phyloP scores from a whole-genome alignment of 306 rosid genomes.

The Inga laurina region DNA sequence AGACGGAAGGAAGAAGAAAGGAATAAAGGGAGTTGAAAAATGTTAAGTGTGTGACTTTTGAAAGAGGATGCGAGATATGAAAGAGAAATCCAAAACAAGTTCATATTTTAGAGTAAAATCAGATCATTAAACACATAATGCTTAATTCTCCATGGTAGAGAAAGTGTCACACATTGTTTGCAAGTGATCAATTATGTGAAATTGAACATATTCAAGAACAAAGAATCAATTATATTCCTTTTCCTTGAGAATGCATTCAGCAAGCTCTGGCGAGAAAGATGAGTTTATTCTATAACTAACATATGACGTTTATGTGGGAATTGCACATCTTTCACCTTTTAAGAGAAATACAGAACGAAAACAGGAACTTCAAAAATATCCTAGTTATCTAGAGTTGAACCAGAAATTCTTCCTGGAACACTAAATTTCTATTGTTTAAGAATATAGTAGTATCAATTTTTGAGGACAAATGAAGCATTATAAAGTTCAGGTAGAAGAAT shows the following conservation, averaged over 20 bases:
- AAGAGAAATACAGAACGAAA: background rate
- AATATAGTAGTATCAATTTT: constrained; percentile 13
- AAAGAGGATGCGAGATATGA: background rate
- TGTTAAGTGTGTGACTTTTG: constrained; percentile 7
- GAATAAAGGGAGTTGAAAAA: background rate
- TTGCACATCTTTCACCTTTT: too few relatives aligned
- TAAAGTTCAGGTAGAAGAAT: constrained; percentile 8
- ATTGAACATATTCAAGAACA: background rate
- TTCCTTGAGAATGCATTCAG: background rate
- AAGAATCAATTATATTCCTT: background rate
- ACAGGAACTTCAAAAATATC: background rate
- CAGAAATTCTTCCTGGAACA: constrained; percentile 6
- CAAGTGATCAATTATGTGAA: background rate
- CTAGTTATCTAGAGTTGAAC: background rate
- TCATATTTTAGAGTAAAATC: constrained; percentile 17
- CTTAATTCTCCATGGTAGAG: background rate
- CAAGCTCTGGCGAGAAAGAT: too few relatives aligned
- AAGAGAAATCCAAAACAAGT: constrained; percentile 19
- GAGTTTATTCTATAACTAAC: too few relatives aligned
- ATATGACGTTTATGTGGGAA: too few relatives aligned
- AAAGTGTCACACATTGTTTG: constrained; percentile 9
- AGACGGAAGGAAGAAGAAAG: too few relatives aligned
- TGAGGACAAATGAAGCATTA: background rate
- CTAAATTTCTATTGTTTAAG: background rate
- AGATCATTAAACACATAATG: constrained; percentile 1